Evolutionary conservation across 169 alveolate species (phyloP), one percentile per base, ranked within the genome.

Genomic region (Perkinsus marinus): DNA sequence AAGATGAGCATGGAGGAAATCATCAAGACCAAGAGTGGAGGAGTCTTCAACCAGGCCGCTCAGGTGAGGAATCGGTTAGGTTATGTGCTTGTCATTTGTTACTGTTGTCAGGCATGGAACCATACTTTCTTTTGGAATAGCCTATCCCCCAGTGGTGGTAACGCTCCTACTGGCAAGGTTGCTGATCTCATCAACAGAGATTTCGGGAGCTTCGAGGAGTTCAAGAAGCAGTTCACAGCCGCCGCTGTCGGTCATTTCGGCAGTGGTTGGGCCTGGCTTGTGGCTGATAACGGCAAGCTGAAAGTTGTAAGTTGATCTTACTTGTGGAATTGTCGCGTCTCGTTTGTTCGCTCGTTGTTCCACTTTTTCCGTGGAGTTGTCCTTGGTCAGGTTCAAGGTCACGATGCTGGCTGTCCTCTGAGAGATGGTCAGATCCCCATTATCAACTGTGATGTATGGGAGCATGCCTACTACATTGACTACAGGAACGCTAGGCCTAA

Each of bases 191-290:
- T 98, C 89, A 94, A 95, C 47, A 95, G 95, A 89, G 95, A 96
- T 57, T 98, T 97, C 95, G 98, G 98, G 9, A 92, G 96, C 43
- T 95, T 97, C 90, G 96, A 93, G 39, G 91, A 93, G 43, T 97
- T 98, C 95, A 96, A 95, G 94, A 95, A 94, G 39, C 94, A 95
- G 92, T 98, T 97, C 93, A 92, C 97, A 30, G 92, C 94, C 91
- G 93, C 94, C 37, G 97, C 98, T n/a, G 94, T 96, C 37, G 98
- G 97, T 30, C 97, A 96, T 89, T 97, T 97, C 94, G 99, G 99
- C 34, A 97, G 99, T 57, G 99, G 99, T 34, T 99, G 99, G 99
- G 99, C 98, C 41, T 98, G 99, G 99, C 96, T 99, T 39, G 99
- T 97, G 37, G 97, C 98, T 95, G 94, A 97, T 90, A 94, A 94